phyloP scores from a whole-genome alignment of 2,329 filamentous ascomycete species.

The Intubia oerlemansii region DNA sequence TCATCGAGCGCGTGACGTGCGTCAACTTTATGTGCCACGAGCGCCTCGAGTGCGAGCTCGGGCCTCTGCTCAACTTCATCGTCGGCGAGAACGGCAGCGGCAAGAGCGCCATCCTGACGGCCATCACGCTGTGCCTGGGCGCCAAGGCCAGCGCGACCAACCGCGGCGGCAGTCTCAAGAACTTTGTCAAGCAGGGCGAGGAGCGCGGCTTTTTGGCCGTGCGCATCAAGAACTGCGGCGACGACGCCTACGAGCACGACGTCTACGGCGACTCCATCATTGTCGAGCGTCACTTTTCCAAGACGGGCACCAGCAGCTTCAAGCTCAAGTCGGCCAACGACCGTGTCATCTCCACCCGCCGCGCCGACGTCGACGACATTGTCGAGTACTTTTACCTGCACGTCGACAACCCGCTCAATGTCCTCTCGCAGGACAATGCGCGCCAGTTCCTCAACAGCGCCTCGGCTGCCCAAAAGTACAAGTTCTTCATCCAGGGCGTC shows the following conservation, averaged over 20 bases:
- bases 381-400: conserved; percentile 84
- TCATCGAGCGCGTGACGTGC: conserved; percentile 72
- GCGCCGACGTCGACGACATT: conserved; percentile 74
- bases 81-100: conserved; percentile 95
- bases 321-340: conserved; percentile 60
- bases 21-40: conserved; percentile 94
- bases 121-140: conserved; percentile 82
- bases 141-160: conserved; percentile 88
- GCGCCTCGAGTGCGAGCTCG: conserved; percentile 62
- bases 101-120: conserved; percentile 88
- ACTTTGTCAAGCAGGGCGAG: conserved; percentile 69
- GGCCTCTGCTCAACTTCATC: conserved; percentile 92
- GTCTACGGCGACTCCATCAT: conserved; percentile 69
- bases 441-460: conserved; percentile 81
- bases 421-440: conserved; percentile 87
- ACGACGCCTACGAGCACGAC: conserved; percentile 64
- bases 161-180: conserved; percentile 72
- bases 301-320: conserved; percentile 55
- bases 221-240: conserved; percentile 75
- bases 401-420: conserved; percentile 91
- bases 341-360: conserved; percentile 59
- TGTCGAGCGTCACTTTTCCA: conserved; percentile 77
- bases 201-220: conserved; percentile 61
- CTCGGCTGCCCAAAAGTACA: conserved; percentile 70
- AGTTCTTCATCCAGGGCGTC: conserved; percentile 86